Base-by-base conservation (phyloP, 2,329 filamentous ascomycete species). In the Fusarium sp. region DNA sequence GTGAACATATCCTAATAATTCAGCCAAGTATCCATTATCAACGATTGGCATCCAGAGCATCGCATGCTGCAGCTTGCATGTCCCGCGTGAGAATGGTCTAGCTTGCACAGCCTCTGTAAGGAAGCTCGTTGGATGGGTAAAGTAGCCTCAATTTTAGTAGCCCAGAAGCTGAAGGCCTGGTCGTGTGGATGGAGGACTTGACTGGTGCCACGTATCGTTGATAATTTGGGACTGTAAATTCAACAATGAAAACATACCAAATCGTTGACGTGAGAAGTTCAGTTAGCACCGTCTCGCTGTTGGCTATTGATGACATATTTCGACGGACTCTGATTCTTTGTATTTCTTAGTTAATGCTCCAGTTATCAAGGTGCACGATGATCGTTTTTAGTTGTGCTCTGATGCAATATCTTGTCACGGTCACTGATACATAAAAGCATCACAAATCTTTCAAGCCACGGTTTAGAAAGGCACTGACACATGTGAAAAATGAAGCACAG, bases 121-220 rank as follows among this genome's bases (percentile, higher is more conserved):
- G 18, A n/a, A 36, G 13, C 18, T 13, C 22, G 22, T 34, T n/a
- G 26, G 40, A 18, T 22, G 10, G 6, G 33, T n/a, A 26, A 14
- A 10, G 26, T 17, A 28, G 22, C 42, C 17, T 44, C 42, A 13
- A 14, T 14, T 42, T 42, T 14, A 24, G 18, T 24, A 22, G 22
- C 10, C 17, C 11, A 44, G 42, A n/a, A 22, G 38, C 22, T 22
- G 22, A 40, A 18, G 24, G 15, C 17, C 26, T 18, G 48, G 38
- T 40, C 15, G 26, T 31, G 24, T 39, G 33, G 17, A 9, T 14
- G 11, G 24, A 26, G 31, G 26, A 11, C 11, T 42, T 42, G 40
- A 48, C 43, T 60, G 62, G 62, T 65, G 62, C 62, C 62, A 65
- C 60, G 60, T 65, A 65, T 40, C 43, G 26, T 39, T 57, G 17